Evolutionary conservation across 2,329 filamentous ascomycete species (phyloP), one percentile per base, ranked within the genome.

Genomic region (Trichoderma cornu-damae): DNA sequence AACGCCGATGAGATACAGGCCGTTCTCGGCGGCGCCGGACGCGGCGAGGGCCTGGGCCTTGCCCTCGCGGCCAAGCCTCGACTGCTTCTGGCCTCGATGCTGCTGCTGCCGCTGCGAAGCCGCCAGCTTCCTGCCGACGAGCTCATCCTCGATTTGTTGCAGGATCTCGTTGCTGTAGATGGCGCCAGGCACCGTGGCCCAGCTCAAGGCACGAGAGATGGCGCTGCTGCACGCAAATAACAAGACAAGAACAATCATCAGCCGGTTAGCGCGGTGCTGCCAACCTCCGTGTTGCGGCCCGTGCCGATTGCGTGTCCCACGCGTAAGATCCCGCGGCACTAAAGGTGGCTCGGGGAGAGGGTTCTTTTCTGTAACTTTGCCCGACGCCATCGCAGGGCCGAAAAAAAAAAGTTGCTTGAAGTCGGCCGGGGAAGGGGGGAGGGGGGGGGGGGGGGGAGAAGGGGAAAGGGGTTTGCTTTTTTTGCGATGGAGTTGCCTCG

Each of bases 1-100:
- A 11, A 77, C 77, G 3, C 79, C 79, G 16, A 82, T 60, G 3
- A 82, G 69, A 59, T 80, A 82, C n/a, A 63, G 62, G 28, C 42
- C 47, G 28, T 64, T 7, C 38, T 40, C 20, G 12, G 34, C 54
- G 6, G n/a, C 30, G n/a, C 28, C 46, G 22, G 46, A n/a, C 20
- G 28, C 44, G 28, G 11, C 8, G 2, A 32, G 35, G 35, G 51
- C 51, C n/a, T 54, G 40, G 7, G 51, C 51, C 18, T 37, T 46
- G 30, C 51, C 51, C n/a, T 38, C 48, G n/a, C 24, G 26, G 1
- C 40, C 51, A 6, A 46, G 51, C n/a, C 22, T 30, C 12, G 20
- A 14, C 18, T 44, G 51, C 6, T 32, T 42, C 28, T 50, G 53
- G 5, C 18, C 43, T 6, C 37, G 34, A 26, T 44, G 24, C 12